Conservation (phyloP, 139 green algal species). For the Pedinophyceae sp. region DNA sequence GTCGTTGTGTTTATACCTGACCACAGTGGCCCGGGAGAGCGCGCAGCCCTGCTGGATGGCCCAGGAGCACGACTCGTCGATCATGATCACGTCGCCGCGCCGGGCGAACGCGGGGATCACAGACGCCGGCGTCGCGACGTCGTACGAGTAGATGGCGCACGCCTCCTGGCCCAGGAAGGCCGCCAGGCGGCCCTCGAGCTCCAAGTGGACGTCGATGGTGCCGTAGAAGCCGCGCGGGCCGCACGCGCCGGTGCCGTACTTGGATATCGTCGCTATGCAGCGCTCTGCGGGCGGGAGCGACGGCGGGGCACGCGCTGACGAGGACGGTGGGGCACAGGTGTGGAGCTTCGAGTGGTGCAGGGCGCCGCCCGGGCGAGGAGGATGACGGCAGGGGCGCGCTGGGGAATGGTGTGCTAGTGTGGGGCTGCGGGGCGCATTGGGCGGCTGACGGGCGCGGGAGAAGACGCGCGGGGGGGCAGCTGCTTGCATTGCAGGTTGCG, state of each 20-base stretch:
- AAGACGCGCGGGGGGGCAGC: background rate
- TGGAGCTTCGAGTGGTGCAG: background rate
- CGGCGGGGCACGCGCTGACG: background rate
- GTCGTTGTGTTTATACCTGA: conserved; percentile 91
- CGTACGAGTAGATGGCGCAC: conserved; percentile 87
- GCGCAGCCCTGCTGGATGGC: conserved; percentile 60
- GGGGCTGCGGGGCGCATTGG: background rate
- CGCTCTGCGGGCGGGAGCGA: conserved; percentile 8
- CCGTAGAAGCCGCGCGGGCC: conserved; percentile 97
- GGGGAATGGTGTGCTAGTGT: background rate
- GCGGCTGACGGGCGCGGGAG: too few relatives aligned
- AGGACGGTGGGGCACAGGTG: background rate
- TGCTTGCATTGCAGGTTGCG: background rate
- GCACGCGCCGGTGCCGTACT: conserved; percentile 91
- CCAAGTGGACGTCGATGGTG: conserved; percentile 88
- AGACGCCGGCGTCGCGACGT: conserved; percentile 70
- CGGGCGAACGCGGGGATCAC: conserved; percentile 89
- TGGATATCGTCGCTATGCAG: conserved; percentile 43
- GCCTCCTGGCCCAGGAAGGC: conserved; percentile 66
- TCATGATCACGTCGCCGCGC: conserved; percentile 71
- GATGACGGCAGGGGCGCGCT: conserved; percentile 1
- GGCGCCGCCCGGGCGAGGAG: background rate
- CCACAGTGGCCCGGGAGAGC: conserved; percentile 51
- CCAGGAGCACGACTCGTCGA: conserved; percentile 26
- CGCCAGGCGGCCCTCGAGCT: conserved; percentile 61